phyloP scores from a whole-genome alignment of 306 rosid genomes.

The Inga oerstediana region DNA sequence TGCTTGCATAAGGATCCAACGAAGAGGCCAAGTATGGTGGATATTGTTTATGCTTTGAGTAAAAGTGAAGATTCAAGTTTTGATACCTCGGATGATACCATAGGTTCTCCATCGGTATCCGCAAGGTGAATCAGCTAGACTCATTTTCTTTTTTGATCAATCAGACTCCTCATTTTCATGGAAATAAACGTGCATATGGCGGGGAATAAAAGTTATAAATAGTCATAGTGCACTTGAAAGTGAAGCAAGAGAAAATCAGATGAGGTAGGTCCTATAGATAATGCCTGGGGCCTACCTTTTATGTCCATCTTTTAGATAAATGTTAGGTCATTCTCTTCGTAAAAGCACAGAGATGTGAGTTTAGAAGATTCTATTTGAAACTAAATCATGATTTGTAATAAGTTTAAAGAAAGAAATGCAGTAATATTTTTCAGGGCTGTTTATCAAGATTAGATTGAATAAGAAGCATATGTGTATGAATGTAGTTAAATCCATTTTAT shows the following conservation, averaged over 20 bases:
- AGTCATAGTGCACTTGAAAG: not conserved
- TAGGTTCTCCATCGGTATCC: slow-evolving; percentile 44
- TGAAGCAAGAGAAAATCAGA: not conserved
- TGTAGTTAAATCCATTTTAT: no score
- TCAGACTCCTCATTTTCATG: not conserved
- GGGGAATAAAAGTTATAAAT: not conserved
- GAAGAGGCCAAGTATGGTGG: slow-evolving; percentile 86
- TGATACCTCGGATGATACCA: slow-evolving; percentile 71
- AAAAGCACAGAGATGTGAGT: not conserved
- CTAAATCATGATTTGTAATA: not conserved
- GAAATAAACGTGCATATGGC: not conserved
- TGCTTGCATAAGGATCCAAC: slow-evolving; percentile 72
- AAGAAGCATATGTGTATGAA: not conserved
- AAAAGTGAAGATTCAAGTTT: slow-evolving; percentile 69
- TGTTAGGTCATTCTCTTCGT: not conserved
- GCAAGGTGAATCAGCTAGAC: slow-evolving; percentile 53
- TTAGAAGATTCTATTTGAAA: not conserved
- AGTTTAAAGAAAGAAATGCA: not conserved
- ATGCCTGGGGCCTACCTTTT: not conserved
- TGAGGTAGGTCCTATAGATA: not conserved
- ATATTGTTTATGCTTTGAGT: slow-evolving; percentile 69
- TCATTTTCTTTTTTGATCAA: not conserved
- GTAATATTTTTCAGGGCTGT: no score
- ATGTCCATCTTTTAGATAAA: not conserved
- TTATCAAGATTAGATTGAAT: not conserved